A percentile compares a stretch with the other conserved stretches of the same genome.
These are phyloP conservation scores for Starmerella cellae DNA, from an alignment of 805 yeast genomes.

Conservation along the genomic window DNA sequence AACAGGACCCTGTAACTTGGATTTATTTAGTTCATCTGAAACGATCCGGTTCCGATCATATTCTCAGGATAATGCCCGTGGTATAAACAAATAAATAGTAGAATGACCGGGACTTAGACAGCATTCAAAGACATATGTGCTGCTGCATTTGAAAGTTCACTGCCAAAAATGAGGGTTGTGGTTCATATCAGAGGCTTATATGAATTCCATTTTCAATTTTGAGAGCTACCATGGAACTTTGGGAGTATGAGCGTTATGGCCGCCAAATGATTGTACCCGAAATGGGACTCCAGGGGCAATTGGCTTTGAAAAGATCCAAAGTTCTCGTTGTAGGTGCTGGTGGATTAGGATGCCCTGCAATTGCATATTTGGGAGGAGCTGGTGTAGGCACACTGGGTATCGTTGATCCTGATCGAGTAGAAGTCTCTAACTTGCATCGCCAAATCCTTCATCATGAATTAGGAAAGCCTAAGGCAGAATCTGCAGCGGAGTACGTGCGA, in stretches of 20 bases:
- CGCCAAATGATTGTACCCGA: slow-evolving; percentile 90
- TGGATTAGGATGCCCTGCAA: slow-evolving; percentile 88
- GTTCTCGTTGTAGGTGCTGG: slow-evolving; percentile 89
- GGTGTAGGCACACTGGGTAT: slow-evolving; percentile 76
- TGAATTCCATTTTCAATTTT: too few relatives aligned
- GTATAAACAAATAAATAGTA: too few relatives aligned
- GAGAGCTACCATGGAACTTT: slow-evolving; percentile 30
- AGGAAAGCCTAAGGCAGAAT: slow-evolving; percentile 62
- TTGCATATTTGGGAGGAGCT: slow-evolving; percentile 71
- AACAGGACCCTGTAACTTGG: too few relatives aligned
- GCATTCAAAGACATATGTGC: too few relatives aligned
- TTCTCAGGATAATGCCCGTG: too few relatives aligned
- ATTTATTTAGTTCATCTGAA: too few relatives aligned
- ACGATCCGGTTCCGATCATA: too few relatives aligned
- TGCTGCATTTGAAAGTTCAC: too few relatives aligned
- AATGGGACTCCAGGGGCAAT: slow-evolving; percentile 46
- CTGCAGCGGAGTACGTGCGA: slow-evolving; percentile 48
- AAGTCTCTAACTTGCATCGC: slow-evolving; percentile 72
- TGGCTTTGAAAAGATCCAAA: slow-evolving; percentile 40
- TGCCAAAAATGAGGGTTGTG: too few relatives aligned
- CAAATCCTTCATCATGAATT: slow-evolving; percentile 72
- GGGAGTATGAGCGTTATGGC: slow-evolving; percentile 77
- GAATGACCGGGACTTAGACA: too few relatives aligned
- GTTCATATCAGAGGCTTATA: too few relatives aligned
- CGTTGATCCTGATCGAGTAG: slow-evolving; percentile 77